Conservation (phyloP, 2,329 filamentous ascomycete genomes). For the Apiospora arundinis region DNA sequence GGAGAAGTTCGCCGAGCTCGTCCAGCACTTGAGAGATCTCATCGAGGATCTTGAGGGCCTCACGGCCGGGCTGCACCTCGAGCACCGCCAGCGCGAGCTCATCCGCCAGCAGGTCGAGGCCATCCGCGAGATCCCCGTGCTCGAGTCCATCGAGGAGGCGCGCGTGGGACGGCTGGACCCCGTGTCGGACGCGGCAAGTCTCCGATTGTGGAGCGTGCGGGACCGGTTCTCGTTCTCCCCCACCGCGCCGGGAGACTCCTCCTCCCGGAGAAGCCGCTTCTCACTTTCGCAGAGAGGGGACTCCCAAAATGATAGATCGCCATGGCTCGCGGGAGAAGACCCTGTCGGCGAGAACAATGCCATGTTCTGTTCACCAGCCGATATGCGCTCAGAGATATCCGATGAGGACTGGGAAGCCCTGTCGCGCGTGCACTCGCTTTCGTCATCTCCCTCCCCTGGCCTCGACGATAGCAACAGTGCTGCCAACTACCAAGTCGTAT, state of each 20-base stretch:
- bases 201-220: not conserved
- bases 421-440: not conserved
- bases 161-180: not conserved
- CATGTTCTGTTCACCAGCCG: not conserved
- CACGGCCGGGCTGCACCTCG: not conserved
- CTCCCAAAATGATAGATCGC: too few relatives aligned
- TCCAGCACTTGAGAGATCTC: conserved; percentile 1
- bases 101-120: conserved; percentile 1
- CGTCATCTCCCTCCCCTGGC: not conserved
- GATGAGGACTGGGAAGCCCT: not conserved
- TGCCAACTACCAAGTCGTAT: not conserved
- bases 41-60: not conserved
- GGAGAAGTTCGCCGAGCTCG: conserved; percentile 1
- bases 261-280: not conserved
- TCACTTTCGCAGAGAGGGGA: not conserved
- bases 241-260: not conserved
- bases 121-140: not conserved
- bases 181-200: not conserved
- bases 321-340: not conserved
- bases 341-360: not conserved
- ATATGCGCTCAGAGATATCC: not conserved
- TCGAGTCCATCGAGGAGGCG: conserved; percentile 6
- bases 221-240: not conserved
- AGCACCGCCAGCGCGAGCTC: conserved; percentile 1
- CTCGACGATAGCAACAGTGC: not conserved